Base-by-base conservation (phyloP, 176 grass and related monocot genomes). In the Triticum dicoccoides region DNA sequence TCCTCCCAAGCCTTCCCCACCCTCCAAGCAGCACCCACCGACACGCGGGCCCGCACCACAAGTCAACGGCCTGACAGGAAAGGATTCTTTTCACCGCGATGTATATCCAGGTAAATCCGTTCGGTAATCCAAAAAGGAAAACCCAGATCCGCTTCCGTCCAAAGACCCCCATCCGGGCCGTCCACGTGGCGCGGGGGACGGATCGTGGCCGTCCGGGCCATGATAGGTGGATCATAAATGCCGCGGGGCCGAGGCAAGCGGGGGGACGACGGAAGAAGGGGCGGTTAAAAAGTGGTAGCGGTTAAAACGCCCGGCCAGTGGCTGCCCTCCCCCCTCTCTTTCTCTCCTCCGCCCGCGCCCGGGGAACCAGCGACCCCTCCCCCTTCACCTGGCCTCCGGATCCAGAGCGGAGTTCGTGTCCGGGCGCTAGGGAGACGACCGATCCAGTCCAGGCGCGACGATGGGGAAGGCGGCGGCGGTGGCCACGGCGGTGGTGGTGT, bases 381-480 rank as follows among this genome's bases (percentile, higher is more conserved):
- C 6, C 14, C 15, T 54, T 2, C 51, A 18, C 14, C 14, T 2
- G 2, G 80, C 61, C 39, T 72, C 86, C 82, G 77, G 86, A 91
- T 91, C 90, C 86, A 44, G 71, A 77, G n/a, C 41, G 5, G 23
- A 70, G 37, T 13, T 47, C 49, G 47, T 51, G 59, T 32, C 10
- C 1, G 33, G 11, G 3, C 44, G 44, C 44, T 3, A 9, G 41
- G 42, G 44, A 11, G 35, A 35, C 47, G 47, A 15, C 49, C 15
- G 49, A 52, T 52, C 42, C 41, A 44, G 41, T 41, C 39, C 6
- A 54, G 51, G 51, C 51, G 51, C 51, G 15, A 54, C 0, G 51
- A 54, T 95, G 95, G 95, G 91, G 73, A 98, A 93, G 86, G 84
- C 73, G 66, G 87, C 86, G 65, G 83, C 78, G 14, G 85, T 90